Percentiles rank a stretch among this genome's conserved stretches.
phyloP scores from a whole-genome alignment of 208 protist genomes.

The Acanthamoeba culbertsoni region DNA sequence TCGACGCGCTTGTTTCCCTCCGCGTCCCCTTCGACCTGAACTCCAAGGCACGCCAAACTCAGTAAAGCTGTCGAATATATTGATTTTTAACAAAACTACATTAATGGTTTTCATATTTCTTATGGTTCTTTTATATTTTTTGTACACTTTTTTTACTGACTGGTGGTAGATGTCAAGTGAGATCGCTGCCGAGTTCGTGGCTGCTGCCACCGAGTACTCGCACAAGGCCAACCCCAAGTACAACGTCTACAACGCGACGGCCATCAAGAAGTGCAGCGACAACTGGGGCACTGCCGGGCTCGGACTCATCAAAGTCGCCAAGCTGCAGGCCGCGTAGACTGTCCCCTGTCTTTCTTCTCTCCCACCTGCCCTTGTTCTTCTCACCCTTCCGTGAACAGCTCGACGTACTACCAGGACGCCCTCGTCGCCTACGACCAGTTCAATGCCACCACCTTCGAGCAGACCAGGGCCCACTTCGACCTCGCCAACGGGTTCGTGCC shows the following conservation, averaged over 20 bases:
- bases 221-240: neutral
- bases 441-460: neutral
- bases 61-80: too few relatives aligned
- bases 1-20: neutral
- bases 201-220: neutral
- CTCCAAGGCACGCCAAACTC: too few relatives aligned
- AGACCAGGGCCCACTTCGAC: neutral
- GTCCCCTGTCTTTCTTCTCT: neutral
- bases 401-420: neutral
- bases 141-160: neutral
- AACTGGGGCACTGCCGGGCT: neutral
- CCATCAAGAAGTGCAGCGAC: slow-evolving; percentile 45
- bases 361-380: neutral
- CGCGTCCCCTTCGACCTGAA: neutral
- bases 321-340: neutral
- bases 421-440: neutral
- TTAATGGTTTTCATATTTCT: neutral
- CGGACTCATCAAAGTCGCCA: neutral
- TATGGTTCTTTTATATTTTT: neutral
- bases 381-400: neutral
- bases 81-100: neutral
- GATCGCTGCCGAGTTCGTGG: neutral
- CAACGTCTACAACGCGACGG: neutral
- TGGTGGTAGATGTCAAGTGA: neutral
- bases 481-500: too few relatives aligned